These are phyloP conservation scores for Tolypocladium cylindrosporum DNA, from an alignment of 2,329 filamentous ascomycete genomes.

Conservation along the genomic window DNA sequence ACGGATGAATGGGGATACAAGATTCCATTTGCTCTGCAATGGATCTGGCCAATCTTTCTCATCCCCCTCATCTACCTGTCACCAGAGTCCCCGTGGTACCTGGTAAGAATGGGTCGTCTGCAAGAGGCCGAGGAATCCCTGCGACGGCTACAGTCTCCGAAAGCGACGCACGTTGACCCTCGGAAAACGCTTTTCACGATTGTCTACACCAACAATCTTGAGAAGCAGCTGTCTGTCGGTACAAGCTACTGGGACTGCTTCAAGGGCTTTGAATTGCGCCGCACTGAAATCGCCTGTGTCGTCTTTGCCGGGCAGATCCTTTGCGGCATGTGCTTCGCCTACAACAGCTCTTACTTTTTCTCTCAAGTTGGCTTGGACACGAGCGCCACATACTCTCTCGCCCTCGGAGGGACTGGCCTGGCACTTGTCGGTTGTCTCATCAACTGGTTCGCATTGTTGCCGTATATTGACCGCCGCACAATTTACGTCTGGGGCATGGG, in stretches of 20 bases:
- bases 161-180: constrained; percentile 17
- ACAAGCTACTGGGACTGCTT: constrained; percentile 34
- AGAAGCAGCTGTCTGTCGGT: constrained; percentile 23
- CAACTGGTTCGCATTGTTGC: constrained; percentile 32
- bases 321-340: constrained; percentile 25
- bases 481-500: constrained; percentile 35
- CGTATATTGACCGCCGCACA: constrained; percentile 31
- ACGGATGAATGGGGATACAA: constrained; percentile 32
- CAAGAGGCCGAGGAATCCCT: constrained; percentile 24
- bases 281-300: constrained; percentile 25
- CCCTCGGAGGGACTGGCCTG: constrained; percentile 28
- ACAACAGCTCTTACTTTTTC: constrained; percentile 32
- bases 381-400: constrained; percentile 18
- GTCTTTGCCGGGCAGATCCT: constrained; percentile 25
- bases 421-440: constrained; percentile 31
- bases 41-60: constrained; percentile 35
- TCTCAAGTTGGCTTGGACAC: constrained; percentile 23
- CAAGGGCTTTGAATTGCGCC: constrained; percentile 26
- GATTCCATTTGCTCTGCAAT: constrained; percentile 38
- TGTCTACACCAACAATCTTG: constrained; percentile 29
- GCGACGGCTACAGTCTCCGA: constrained; percentile 16
- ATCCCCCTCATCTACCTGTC: constrained; percentile 28
- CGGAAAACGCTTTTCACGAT: constrained; percentile 29
- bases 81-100: constrained; percentile 37
- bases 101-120: constrained; percentile 23